A percentile compares a stretch with the other conserved stretches of the same genome.
These are phyloP conservation scores for Phytophthora hibernalis DNA, from an alignment of 352 stramenopile species.

Conservation along the genomic window DNA sequence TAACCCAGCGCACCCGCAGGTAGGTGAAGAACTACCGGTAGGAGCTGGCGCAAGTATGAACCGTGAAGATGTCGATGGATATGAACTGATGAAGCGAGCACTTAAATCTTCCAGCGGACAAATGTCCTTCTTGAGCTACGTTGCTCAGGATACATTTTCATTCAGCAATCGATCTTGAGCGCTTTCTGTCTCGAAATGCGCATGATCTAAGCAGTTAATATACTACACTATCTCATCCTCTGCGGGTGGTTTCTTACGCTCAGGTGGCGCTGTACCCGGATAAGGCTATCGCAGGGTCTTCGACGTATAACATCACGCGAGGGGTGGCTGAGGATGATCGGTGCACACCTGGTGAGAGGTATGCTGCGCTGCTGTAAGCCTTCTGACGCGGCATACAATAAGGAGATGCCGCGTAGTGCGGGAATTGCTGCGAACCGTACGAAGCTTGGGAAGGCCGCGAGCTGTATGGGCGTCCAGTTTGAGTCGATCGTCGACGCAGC, in stretches of 20 bases:
- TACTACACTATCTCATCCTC: slow-evolving; percentile 24
- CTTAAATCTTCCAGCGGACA: not conserved
- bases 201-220: slow-evolving; percentile 18
- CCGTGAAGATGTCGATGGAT: not conserved
- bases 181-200: slow-evolving; percentile 25
- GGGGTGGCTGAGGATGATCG: slow-evolving; percentile 33
- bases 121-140: not conserved
- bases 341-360: slow-evolving; percentile 13
- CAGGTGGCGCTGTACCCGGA: slow-evolving; percentile 31
- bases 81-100: not conserved
- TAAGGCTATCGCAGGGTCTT: slow-evolving; percentile 25
- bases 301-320: slow-evolving; percentile 39
- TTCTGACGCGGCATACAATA: slow-evolving; percentile 38
- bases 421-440: slow-evolving; percentile 23
- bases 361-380: slow-evolving; percentile 33
- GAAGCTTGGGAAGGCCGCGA: slow-evolving; percentile 18
- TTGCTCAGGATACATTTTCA: slow-evolving; percentile 25
- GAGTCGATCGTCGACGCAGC: slow-evolving; percentile 34
- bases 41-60: too few species aligned
- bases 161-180: slow-evolving; percentile 11
- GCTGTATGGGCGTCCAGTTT: slow-evolving; percentile 30
- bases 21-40: too few species aligned
- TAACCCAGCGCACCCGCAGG: slow-evolving; percentile 15
- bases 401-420: slow-evolving; percentile 32
- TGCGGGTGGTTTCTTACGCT: not conserved